Evolutionary conservation across 208 protist species (phyloP), one percentile per base, ranked within the genome.

Genomic region (Kentomonas sorsogonicus): DNA sequence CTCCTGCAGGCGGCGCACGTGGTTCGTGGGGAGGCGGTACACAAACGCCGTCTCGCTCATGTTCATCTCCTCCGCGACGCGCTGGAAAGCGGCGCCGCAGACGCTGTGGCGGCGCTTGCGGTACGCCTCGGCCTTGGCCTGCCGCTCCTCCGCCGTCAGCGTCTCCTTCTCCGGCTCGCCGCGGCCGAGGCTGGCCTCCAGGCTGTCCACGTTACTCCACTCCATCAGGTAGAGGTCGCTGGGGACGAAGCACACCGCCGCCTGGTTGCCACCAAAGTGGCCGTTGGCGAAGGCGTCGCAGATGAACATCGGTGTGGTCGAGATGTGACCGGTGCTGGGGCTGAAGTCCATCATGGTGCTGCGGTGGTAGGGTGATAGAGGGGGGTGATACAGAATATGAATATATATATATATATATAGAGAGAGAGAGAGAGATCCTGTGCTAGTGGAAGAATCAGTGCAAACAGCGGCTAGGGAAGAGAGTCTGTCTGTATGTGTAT

Each of bases 11-110:
- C 54, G 66, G 39, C 60, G 64, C 55, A 81, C 59, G 45, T 66
- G 66, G 13, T 67, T 56, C 29, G 75, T 73, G 1, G 79, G 79
- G 23, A 87, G 68, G 54, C 79, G 79, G 62, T 80, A 87, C 40
- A 83, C 66, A 44, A 92, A 88, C 38, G 72, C 79, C 2, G 75
- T 83, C 74, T 88, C 81, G 15, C 69, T 71, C 20, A 82, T 47
- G 47, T 79, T 77, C 73, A 87, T 66, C 68, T 92, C 77, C 16
- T 47, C 59, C 50, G 85, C 72, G 15, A 88, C 58, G 26, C 57
- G 38, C 53, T 82, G 74, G 50, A 89, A 83, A 15, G 66, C 71
- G 7, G 48, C 43, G 34, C 72, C 85, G 59, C 77, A 72, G 43
- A 69, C 73, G 18, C 34, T 27, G 62, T 84, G 57, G 34, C 76